Evolutionary conservation across 2,329 filamentous ascomycete genomes (phyloP), one percentile per base, ranked within the genome.

Genomic region (Talaromyces sp.): DNA sequence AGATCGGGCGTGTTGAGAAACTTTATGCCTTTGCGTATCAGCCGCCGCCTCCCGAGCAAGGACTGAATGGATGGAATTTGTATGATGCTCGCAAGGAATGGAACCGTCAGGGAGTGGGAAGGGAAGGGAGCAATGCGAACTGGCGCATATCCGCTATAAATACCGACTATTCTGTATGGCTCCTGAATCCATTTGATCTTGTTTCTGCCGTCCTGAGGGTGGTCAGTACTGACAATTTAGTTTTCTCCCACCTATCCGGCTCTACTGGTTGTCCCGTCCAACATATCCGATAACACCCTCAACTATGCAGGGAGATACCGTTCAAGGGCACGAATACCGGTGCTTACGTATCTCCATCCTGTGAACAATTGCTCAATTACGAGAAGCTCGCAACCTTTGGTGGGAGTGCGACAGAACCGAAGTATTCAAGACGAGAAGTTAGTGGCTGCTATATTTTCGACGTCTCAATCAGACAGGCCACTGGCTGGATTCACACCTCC

Each of bases 281-380:
- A 84, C 59, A 96, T 99, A 64, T 97, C 93, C n/a, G 94, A 99
- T 74, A 97, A 94, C 68, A 91, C 93, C 50, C 83, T 99, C 52
- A 96, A 96, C 69, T 96, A 99, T 70, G 94, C 92, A 25, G 89
- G 87, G 60, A 84, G 86, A 62, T 97, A 96, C 74, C 88, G 94
- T 53, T 97, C 94, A 0, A 85, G 92, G 60, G 86, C 88, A 62
- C 87, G 94, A 60, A 92, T 99, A 72, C 94, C 94, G 1, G 89
- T 87, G 3, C 78, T 99, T 39, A 91, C 91, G 21, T 99, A 99
- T 73, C 84, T 97, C n/a, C 94, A 99, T 72, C 90, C 91, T 0
- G 81, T 97, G 66, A 99, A 97, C 71, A 96, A 96, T 71, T 97
- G 94, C 73, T 94, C 92, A 22, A 96, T 99, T 63, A 97, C 93